Conservation (phyloP, 495 filamentous ascomycete genomes). For the Aspergillus olivimuriae region DNA sequence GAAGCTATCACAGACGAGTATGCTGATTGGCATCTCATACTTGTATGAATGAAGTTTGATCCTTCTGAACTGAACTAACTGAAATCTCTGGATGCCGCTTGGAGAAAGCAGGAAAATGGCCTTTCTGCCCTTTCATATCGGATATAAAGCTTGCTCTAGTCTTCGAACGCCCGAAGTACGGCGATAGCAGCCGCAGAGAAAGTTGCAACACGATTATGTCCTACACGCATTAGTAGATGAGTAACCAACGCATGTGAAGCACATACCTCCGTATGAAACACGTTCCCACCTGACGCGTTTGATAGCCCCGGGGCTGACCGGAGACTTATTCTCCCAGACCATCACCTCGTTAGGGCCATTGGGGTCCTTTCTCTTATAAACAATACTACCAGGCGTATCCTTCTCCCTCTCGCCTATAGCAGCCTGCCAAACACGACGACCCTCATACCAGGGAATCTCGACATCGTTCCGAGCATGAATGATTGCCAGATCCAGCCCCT, state of each 20-base stretch:
- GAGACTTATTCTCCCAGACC: constrained; percentile 31
- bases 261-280: constrained; percentile 43
- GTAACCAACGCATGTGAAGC: background rate
- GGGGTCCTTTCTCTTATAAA: constrained; percentile 28
- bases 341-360: constrained; percentile 26
- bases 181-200: constrained; percentile 53
- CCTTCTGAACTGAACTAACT: too few relatives aligned
- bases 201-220: constrained; percentile 46
- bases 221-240: constrained; percentile 10
- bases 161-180: constrained; percentile 58
- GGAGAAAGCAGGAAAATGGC: too few relatives aligned
- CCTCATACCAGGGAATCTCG: constrained; percentile 63
- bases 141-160: too few relatives aligned
- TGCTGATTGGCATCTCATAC: too few relatives aligned
- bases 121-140: too few relatives aligned
- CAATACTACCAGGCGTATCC: constrained; percentile 46
- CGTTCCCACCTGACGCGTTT: constrained; percentile 45
- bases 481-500: constrained; percentile 57
- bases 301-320: constrained; percentile 28
- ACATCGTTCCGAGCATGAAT: constrained; percentile 70
- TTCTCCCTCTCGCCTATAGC: constrained; percentile 38
- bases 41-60: too few relatives aligned
- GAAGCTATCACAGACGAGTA: too few relatives aligned
- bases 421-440: constrained; percentile 45
- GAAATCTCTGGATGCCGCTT: too few relatives aligned